Evolutionary conservation across 1,284 basidiomycete genomes (phyloP).

Genomic region (Pascua guehoae): DNA sequence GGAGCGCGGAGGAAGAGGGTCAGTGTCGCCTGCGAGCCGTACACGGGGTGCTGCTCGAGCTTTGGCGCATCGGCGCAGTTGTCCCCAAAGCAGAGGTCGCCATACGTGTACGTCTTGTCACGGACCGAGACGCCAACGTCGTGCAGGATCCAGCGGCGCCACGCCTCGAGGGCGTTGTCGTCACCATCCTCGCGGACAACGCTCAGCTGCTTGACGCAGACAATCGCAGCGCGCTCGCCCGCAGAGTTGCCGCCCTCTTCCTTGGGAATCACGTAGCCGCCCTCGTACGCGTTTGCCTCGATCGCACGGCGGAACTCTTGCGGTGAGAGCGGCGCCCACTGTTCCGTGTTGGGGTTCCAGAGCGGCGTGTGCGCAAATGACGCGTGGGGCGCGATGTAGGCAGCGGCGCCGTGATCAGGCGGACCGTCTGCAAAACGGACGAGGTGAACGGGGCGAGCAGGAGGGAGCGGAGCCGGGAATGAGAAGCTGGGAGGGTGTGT

Average conservation of each 20-base stretch:
- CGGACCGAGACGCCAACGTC: constrained; percentile 36
- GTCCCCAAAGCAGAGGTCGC: constrained; percentile 36
- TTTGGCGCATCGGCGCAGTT: constrained; percentile 25
- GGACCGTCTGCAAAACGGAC: constrained; percentile 31
- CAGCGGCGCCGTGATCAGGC: constrained; percentile 18
- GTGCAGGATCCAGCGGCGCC: constrained; percentile 41
- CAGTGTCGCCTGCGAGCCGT: constrained; percentile 37
- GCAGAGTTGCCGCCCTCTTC: constrained; percentile 38
- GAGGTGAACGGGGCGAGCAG: constrained; percentile 37
- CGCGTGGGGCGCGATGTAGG: constrained; percentile 17
- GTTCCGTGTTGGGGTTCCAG: constrained; percentile 19
- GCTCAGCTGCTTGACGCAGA: constrained; percentile 46
- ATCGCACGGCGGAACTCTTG: constrained; percentile 35
- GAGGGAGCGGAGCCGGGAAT: constrained; percentile 28
- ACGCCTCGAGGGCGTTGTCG: constrained; percentile 25
- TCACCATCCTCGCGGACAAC: constrained; percentile 33
- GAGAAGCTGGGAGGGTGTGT: constrained; percentile 30
- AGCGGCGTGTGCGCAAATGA: constrained; percentile 17
- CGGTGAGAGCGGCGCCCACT: constrained; percentile 34
- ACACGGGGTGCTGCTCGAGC: constrained; percentile 35
- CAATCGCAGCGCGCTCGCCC: constrained; percentile 38
- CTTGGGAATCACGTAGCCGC: constrained; percentile 33
- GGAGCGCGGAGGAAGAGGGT: constrained; percentile 40
- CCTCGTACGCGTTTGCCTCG: constrained; percentile 40
- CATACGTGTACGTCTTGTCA: constrained; percentile 36